Percentiles rank a stretch among this genome's conserved stretches.
phyloP scores from a whole-genome alignment of 2,329 filamentous ascomycete genomes.

The Domatiomyces globalis region DNA sequence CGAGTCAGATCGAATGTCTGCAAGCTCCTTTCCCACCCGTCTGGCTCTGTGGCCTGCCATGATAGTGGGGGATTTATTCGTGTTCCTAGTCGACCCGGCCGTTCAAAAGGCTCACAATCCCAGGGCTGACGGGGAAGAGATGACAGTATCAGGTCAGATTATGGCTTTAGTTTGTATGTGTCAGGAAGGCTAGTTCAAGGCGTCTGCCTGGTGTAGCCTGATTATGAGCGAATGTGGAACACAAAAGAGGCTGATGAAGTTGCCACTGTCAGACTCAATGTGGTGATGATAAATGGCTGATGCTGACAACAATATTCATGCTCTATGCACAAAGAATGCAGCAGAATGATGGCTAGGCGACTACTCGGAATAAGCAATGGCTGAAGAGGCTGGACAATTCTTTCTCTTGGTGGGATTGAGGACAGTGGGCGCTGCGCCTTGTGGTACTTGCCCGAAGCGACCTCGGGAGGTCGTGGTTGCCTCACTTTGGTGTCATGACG shows the following conservation, averaged over 20 bases:
- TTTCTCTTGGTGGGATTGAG: not conserved
- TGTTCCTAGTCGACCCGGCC: not conserved
- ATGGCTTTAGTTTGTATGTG: not conserved
- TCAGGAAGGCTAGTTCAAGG: not conserved
- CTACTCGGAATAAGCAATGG: not conserved
- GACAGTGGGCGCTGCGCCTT: not conserved
- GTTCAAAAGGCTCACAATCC: not conserved
- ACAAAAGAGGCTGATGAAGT: not conserved
- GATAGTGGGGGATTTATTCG: conserved; percentile 2
- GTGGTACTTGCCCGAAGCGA: not conserved
- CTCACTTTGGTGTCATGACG: not conserved
- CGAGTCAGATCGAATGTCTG: conserved; percentile 45
- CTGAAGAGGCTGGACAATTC: not conserved
- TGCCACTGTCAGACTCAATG: not conserved
- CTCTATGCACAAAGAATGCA: not conserved
- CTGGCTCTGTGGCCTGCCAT: conserved; percentile 46
- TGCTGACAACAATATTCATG: not conserved
- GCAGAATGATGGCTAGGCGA: not conserved
- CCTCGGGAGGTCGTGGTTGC: not conserved
- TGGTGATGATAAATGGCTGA: not conserved
- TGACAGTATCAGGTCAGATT: not conserved
- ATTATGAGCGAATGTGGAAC: not conserved
- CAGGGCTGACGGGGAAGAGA: not conserved
- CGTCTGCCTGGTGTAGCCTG: not conserved
- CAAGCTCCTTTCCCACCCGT: conserved; percentile 38